Percentiles rank a stretch among this genome's conserved stretches.
Conservation (phyloP, 257 asterid species). For the Nicotiana undulata region DNA sequence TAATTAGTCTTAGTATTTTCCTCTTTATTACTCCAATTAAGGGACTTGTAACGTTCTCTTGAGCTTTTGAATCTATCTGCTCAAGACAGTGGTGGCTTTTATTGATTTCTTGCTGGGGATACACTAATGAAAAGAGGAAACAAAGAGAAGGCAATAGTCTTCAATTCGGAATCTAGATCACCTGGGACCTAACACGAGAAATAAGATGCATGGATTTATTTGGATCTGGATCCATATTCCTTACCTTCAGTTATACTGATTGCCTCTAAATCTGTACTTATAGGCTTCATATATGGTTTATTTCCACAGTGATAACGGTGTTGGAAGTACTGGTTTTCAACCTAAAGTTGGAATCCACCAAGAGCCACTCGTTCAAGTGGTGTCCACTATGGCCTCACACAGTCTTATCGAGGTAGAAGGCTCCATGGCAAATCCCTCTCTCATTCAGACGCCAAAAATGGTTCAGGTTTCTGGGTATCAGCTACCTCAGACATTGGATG, state of each 20-base stretch:
- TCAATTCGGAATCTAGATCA: not conserved
- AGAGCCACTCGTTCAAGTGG: conserved; percentile 49
- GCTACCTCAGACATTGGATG: conserved; percentile 42
- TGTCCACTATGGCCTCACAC: conserved; percentile 33
- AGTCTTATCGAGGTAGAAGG: conserved; percentile 21
- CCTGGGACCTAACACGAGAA: not conserved
- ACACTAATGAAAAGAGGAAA: not conserved
- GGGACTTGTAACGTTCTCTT: not conserved
- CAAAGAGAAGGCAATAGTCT: not conserved
- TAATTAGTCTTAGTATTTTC: not conserved
- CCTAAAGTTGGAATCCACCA: conserved; percentile 29
- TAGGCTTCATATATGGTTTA: not conserved
- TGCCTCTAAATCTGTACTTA: not conserved
- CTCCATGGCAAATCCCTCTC: conserved; percentile 27
- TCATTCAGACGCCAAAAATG: conserved; percentile 27
- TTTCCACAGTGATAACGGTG: conserved; percentile 50
- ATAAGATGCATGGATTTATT: not conserved
- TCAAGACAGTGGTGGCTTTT: not conserved
- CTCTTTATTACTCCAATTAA: not conserved
- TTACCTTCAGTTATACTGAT: not conserved
- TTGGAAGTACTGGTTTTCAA: conserved; percentile 35
- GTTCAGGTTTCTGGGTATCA: conserved; percentile 41
- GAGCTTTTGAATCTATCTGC: not conserved
- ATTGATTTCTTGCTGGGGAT: not conserved
- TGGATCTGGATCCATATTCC: not conserved